A percentile compares a stretch with the other conserved stretches of the same genome.
These are phyloP conservation scores for Podospora appendiculata DNA, from an alignment of 495 filamentous ascomycete species.

Conservation along the genomic window DNA sequence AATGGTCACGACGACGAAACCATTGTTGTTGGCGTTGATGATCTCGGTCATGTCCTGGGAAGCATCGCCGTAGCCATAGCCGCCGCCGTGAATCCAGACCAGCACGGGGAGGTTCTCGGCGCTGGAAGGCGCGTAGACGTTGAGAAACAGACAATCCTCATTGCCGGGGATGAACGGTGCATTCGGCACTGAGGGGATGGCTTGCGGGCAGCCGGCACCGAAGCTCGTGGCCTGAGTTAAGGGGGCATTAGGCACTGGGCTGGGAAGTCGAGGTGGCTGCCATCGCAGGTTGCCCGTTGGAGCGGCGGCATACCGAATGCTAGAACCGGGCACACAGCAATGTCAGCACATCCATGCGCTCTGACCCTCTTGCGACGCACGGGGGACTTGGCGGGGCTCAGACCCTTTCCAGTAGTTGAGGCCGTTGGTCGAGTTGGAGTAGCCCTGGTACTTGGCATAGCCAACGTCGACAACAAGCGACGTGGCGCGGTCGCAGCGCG, in stretches of 20 bases:
- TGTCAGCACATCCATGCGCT: not conserved
- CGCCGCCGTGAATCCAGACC: constrained; percentile 44
- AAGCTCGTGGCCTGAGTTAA: constrained; percentile 7
- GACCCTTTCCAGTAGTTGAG: constrained; percentile 35
- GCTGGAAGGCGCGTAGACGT: constrained; percentile 29
- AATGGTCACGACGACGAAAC: constrained; percentile 37
- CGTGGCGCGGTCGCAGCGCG: constrained; percentile 2
- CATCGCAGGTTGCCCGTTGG: constrained; percentile 21
- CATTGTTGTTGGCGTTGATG: constrained; percentile 35
- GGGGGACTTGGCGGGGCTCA: not conserved
- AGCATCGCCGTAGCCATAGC: constrained; percentile 31
- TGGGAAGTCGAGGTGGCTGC: constrained; percentile 20
- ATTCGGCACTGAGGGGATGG: constrained; percentile 7
- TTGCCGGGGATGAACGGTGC: constrained; percentile 10
- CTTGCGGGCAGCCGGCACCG: constrained; percentile 14
- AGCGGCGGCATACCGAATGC: constrained; percentile 25
- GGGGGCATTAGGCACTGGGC: not conserved
- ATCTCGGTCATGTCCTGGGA: constrained; percentile 29
- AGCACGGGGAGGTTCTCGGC: constrained; percentile 29
- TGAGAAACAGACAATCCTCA: constrained; percentile 39
- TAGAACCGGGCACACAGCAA: not conserved
- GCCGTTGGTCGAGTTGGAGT: constrained; percentile 20
- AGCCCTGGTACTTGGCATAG: constrained; percentile 34
- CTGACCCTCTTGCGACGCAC: not conserved
- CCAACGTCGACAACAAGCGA: constrained; percentile 26